Evolutionary conservation across 192 early-diverging fungal species (phyloP).

Genomic region (Rhizophlyctis rosea): DNA sequence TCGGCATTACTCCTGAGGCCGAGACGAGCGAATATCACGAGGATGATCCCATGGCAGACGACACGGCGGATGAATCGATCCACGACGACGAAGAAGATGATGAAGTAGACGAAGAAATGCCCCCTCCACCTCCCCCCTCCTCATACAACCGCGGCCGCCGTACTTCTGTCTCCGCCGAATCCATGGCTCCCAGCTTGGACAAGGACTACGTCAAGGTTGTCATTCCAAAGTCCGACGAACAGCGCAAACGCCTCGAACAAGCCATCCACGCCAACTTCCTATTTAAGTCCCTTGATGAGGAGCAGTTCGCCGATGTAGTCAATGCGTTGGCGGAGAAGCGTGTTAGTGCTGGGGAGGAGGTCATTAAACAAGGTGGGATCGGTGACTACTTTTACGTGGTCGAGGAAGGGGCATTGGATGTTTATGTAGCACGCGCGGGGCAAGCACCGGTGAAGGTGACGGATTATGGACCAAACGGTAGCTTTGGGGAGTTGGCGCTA

Average conservation of each 20-base stretch:
- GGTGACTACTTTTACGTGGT: constrained; percentile 99
- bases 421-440: constrained; percentile 73
- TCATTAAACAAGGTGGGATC: constrained; percentile 92
- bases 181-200: constrained; percentile 84
- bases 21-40: no score
- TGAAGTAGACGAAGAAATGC: constrained; percentile 43
- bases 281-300: constrained; percentile 92
- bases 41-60: no score
- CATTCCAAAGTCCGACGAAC: constrained; percentile 84
- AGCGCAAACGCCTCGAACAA: constrained; percentile 74
- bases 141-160: constrained; percentile 85
- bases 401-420: constrained; percentile 90
- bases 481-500: constrained; percentile 97
- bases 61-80: no score
- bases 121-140: constrained; percentile 54
- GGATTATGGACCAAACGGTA: constrained; percentile 77
- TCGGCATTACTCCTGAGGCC: no score
- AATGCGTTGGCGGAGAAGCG: constrained; percentile 94
- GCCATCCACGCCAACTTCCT: constrained; percentile 90
- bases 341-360: constrained; percentile 60
- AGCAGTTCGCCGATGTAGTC: constrained; percentile 90
- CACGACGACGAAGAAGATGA: constrained; percentile 55
- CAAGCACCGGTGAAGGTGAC: constrained; percentile 69
- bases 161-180: constrained; percentile 93
- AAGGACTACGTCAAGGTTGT: constrained; percentile 81